Base-by-base conservation (phyloP, 106 monocot species). In the Agapanthus africanus region DNA sequence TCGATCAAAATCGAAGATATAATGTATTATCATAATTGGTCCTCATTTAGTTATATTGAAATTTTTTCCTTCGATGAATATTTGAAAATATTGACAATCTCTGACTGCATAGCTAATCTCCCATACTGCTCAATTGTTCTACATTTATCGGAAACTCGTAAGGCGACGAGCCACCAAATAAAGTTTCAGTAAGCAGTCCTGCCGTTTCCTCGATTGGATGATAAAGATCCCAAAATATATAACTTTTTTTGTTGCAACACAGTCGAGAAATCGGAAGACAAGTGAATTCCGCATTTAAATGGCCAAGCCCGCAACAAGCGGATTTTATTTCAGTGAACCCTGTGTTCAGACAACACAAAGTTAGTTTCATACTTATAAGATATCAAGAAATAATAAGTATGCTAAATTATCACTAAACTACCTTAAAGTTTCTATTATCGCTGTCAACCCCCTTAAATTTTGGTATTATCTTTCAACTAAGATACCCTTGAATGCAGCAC, bases 301-400 rank as follows among this genome's bases (percentile, higher is more conserved):
- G 34, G 2, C 88, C 88, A 5, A 84, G 21, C n/a, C 88, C 88
- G 41, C 88, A 88, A 74, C 88, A 88, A n/a, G 84, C 88, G 21
- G 81, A 73, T 71, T 77, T 79, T 4, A 46, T 76, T 62, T 85
- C 82, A 18, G 44, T 61, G 50, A 88, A 88, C 46, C 88, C 88
- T 88, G 28, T 42, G 42, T n/a, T 0, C 19, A 34, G 2, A 61
- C 18, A n/a, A 27, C 25, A 34, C 33, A 64, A 21, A 70, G 33
- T 37, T 32, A 70, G 11, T 52, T 52, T 3, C 44, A 27, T 69
- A 34, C 21, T 13, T 6, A 21, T 23, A 37, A 9, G 0, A 41
- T 15, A 36, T 41, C n/a, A 9, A 40, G 0, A 0, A 19, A 40
- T 23, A 65, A 40, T 21, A 37, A 63, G n/a, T n/a, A n/a, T n/a